Percentiles rank a stretch among this genome's conserved stretches.
Evolutionary conservation across 331 rosid genomes (phyloP).

Genomic region (Spiraea crenata): DNA sequence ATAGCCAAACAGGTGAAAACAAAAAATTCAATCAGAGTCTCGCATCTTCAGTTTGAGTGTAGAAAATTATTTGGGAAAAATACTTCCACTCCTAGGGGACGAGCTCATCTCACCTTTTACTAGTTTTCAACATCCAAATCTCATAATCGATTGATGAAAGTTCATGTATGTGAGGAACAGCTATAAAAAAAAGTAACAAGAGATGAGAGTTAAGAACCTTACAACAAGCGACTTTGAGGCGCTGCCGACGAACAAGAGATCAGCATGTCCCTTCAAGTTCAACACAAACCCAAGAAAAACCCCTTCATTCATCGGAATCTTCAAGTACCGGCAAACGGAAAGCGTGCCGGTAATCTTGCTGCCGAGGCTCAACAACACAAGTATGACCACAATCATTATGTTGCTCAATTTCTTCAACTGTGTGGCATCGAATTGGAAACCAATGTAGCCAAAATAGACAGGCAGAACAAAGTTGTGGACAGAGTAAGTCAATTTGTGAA

Average conservation of each 20-base stretch:
- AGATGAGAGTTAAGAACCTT: constrained; percentile 23
- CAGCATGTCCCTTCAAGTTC: constrained; percentile 88
- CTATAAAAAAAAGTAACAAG: no score
- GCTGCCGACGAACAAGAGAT: constrained; percentile 68
- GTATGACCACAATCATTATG: constrained; percentile 17
- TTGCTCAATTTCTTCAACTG: constrained; percentile 26
- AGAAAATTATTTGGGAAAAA: no score
- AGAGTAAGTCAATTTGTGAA: constrained; percentile 69
- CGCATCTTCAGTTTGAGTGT: neutral
- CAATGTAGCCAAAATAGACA: constrained; percentile 76
- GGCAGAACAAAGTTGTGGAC: constrained; percentile 83
- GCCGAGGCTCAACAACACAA: constrained; percentile 60
- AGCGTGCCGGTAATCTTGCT: constrained; percentile 82
- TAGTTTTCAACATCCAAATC: no score
- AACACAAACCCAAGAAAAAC: constrained; percentile 70
- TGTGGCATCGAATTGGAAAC: constrained; percentile 65
- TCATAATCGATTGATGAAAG: no score
- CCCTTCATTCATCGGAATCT: constrained; percentile 65
- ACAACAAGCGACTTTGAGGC: constrained; percentile 57
- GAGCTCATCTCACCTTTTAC: no score
- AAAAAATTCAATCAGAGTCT: neutral
- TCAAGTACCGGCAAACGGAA: constrained; percentile 52
- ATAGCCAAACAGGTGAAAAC: constrained; percentile 5
- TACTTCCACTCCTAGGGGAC: no score
- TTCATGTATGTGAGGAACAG: no score